phyloP scores from a whole-genome alignment of 345 rosid genomes.

The Gossypium australe region DNA sequence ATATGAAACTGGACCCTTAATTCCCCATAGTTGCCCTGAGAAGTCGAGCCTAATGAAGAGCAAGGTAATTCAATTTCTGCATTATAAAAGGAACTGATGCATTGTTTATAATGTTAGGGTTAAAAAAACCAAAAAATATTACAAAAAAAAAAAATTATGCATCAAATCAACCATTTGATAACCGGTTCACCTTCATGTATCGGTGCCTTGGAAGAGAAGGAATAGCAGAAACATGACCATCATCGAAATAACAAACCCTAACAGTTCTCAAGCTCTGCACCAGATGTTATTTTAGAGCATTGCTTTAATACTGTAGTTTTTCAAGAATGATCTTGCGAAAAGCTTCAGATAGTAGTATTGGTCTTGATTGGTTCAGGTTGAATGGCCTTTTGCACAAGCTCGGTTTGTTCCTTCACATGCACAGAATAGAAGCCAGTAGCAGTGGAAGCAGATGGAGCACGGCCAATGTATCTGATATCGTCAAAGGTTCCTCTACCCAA shows the following conservation, averaged over 20 bases:
- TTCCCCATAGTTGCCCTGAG: background rate
- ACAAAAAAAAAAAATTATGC: background rate
- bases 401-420: conserved; percentile 58
- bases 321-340: background rate
- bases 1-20: background rate
- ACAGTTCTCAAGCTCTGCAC: background rate
- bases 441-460: conserved; percentile 69
- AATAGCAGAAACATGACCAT: background rate
- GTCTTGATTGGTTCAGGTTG: conserved; percentile 47
- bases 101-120: background rate
- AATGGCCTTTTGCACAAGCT: conserved; percentile 50
- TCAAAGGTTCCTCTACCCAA: conserved; percentile 46
- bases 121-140: background rate
- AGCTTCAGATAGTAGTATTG: conserved; percentile 11
- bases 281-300: conserved; percentile 7
- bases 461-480: conserved; percentile 63
- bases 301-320: background rate
- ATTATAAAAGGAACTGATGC: background rate
- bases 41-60: background rate
- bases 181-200: background rate
- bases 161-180: background rate
- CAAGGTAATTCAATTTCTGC: background rate
- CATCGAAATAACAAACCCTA: background rate
- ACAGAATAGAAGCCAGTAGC: conserved; percentile 65
- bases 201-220: background rate